Base-by-base conservation (phyloP, 495 filamentous ascomycete genomes). In the Jackrogersella minutella region DNA sequence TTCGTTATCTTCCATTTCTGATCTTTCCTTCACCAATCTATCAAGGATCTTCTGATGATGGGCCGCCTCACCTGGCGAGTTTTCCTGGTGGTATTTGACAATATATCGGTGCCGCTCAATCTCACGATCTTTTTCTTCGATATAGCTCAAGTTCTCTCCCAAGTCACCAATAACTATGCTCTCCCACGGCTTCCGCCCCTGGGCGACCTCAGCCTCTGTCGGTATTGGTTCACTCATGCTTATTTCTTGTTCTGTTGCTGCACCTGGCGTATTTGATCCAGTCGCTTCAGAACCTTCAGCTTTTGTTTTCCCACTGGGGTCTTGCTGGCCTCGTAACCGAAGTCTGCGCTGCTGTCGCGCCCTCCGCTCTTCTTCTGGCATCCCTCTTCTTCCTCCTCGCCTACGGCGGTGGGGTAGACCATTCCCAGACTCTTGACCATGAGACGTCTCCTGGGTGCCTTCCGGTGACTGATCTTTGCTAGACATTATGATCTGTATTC, bases 71-170 rank as follows among this genome's bases (percentile, higher is more conserved):
- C 64, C 26, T 28, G 71, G 67, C 24, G 78, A 76, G 33, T 75
- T 52, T 7, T 74, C 19, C 8, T 66, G 55, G 24, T 80, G 75
- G 43, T 75, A 54, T 6, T 66, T 57, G 5, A 73, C 54, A 58
- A 76, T 76, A 24, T 75, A 71, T 6, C 70, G 68, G 5, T 72
- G 69, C 16, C 76, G 79, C 19, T 72, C 71, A 14, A 82, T 72
- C 58, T 76, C 73, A 14, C 80, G 68, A 39, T 79, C 69, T 17
- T 78, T 80, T 13, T 70, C 50, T 57, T 81, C 71, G 19, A 82
- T 79, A 16, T 64, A 64, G 28, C 71, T 80, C 22, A 77, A 57
- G 28, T 80, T 77, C 41, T 80, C 77, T 5, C 78, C 77, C 7
- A 73, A 3, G 33, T 54, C 57, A 22, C 73, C 73, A 46, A 75